Conservation (phyloP, 2,329 filamentous ascomycete genomes). For the Exophiala mesophila region DNA sequence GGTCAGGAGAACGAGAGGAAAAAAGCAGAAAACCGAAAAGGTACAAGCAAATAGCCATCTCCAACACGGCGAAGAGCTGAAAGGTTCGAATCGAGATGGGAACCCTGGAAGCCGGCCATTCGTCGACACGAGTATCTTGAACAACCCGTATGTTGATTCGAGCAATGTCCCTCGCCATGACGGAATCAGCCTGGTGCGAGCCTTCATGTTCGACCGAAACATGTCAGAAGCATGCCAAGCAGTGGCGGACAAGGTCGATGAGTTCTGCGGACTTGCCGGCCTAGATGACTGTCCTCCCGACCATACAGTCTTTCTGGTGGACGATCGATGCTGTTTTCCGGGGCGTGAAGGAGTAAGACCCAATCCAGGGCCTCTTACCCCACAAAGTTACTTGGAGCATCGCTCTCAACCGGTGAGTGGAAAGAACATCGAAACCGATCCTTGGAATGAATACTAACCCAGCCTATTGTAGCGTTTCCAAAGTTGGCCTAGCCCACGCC, state of each 20-base stretch:
- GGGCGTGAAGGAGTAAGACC: neutral
- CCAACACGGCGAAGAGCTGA: too few relatives aligned
- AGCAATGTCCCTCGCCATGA: too few relatives aligned
- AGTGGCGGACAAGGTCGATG: neutral
- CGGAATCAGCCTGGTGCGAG: neutral
- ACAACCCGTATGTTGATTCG: too few relatives aligned
- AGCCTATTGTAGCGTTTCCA: neutral
- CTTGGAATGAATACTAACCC: too few relatives aligned
- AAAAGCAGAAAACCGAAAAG: too few relatives aligned
- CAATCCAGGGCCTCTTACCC: neutral
- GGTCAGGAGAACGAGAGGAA: too few relatives aligned
- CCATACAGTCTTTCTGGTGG: neutral
- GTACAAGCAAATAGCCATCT: too few relatives aligned
- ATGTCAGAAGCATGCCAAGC: neutral
- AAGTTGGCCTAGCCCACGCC: neutral
- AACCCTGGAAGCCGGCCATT: too few relatives aligned
- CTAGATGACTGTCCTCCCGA: neutral
- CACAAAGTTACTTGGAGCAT: neutral
- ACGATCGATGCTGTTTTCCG: neutral
- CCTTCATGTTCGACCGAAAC: neutral
- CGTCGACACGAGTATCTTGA: too few relatives aligned
- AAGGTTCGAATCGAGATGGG: too few relatives aligned
- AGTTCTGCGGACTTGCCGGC: neutral
- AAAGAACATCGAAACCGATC: too few relatives aligned
- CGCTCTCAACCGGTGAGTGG: neutral